Conservation (phyloP, 805 yeast species). For the Candida lessepsii region DNA sequence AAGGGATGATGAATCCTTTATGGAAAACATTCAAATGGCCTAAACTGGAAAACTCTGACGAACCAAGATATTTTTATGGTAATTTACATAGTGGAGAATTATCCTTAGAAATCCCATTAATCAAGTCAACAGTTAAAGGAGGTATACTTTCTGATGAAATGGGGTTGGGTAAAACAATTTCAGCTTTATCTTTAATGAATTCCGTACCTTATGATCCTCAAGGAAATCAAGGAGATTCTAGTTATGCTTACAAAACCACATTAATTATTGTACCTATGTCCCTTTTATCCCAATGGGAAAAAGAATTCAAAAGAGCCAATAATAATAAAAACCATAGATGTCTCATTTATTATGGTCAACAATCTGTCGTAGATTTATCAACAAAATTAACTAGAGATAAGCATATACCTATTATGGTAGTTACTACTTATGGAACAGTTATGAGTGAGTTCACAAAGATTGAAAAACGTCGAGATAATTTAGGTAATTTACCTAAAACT, state of each 20-base stretch:
- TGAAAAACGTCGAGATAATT: conserved; percentile 26
- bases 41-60: neutral
- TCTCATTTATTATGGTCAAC: conserved; percentile 75
- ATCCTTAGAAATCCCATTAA: conserved; percentile 62
- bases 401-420: conserved; percentile 64
- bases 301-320: conserved; percentile 66
- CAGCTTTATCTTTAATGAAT: conserved; percentile 71
- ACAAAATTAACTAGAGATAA: conserved; percentile 28
- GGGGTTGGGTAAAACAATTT: conserved; percentile 94
- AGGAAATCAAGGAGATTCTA: conserved; percentile 16
- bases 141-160: conserved; percentile 95
- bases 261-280: conserved; percentile 89
- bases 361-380: conserved; percentile 49
- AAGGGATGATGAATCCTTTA: conserved; percentile 71
- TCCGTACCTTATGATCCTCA: conserved; percentile 55
- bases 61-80: conserved; percentile 55
- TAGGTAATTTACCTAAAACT: conserved; percentile 28
- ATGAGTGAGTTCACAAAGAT: conserved; percentile 67
- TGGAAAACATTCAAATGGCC: conserved; percentile 88
- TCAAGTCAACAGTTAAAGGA: conserved; percentile 63
- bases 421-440: conserved; percentile 88
- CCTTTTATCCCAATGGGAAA: conserved; percentile 85
- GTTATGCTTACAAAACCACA: conserved; percentile 70
- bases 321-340: conserved; percentile 44
- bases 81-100: conserved; percentile 81